A percentile compares a stretch with the other conserved stretches of the same genome.
These are phyloP conservation scores for Chlorencoelia australis DNA, from an alignment of 2,329 filamentous ascomycete genomes.

Conservation along the genomic window DNA sequence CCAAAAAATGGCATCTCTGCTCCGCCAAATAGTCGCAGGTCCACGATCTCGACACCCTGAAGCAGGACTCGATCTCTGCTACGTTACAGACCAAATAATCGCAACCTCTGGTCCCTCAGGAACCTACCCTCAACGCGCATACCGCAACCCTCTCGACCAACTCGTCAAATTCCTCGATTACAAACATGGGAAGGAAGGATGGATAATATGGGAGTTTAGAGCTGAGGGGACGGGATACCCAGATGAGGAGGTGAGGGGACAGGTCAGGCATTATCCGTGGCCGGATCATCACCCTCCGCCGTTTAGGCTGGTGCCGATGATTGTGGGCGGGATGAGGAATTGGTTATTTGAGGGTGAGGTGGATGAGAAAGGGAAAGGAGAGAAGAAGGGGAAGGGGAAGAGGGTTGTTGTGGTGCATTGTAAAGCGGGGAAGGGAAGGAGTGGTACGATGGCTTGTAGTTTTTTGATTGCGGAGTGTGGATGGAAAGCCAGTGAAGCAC, in stretches of 20 bases:
- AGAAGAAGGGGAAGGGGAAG: slow-evolving; percentile 20
- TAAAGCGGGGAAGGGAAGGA: slow-evolving; percentile 92
- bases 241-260: slow-evolving; percentile 74
- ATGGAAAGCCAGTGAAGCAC: slow-evolving; percentile 53
- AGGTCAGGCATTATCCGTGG: slow-evolving; percentile 88
- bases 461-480: slow-evolving; percentile 85
- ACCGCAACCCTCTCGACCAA: slow-evolving; percentile 83
- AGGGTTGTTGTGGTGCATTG: slow-evolving; percentile 89
- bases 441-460: slow-evolving; percentile 76
- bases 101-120: slow-evolving; percentile 75
- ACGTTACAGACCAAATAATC: slow-evolving; percentile 72
- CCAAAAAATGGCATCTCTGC: slow-evolving; percentile 56
- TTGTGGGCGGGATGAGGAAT: slow-evolving; percentile 86
- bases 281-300: slow-evolving; percentile 96
- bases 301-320: slow-evolving; percentile 77
- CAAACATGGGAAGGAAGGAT: slow-evolving; percentile 65
- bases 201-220: slow-evolving; percentile 97
- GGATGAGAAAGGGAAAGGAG: slow-evolving; percentile 9
- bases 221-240: slow-evolving; percentile 95
- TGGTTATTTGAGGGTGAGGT: slow-evolving; percentile 59
- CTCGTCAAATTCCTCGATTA: slow-evolving; percentile 81
- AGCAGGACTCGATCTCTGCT: slow-evolving; percentile 86
- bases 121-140: slow-evolving; percentile 82
- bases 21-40: slow-evolving; percentile 85
- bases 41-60: slow-evolving; percentile 77